Base-by-base conservation (phyloP, 257 asterid species). In the Solanum phureja region DNA sequence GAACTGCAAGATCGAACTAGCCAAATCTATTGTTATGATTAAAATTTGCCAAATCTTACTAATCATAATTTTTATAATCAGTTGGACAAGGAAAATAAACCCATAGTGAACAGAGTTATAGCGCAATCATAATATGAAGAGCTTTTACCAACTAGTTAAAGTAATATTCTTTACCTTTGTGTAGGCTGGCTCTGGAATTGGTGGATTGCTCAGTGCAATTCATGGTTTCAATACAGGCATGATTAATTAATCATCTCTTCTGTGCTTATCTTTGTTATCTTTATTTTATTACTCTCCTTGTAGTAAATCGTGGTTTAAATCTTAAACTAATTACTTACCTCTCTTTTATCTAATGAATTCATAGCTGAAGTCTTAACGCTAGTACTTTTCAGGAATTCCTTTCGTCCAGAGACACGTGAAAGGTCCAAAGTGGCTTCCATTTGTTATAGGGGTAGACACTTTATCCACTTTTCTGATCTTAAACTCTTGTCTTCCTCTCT, bases 161-260 rank as follows among this genome's bases (percentile, higher is more conserved):
- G 64, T 42, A 44, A 79, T 79, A 24, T 77, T 77, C 38, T 44
- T 91, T n/a, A n/a, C n/a, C n/a, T n/a, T n/a, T n/a, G n/a, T n/a
- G n/a, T n/a, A n/a, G n/a, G n/a, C n/a, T n/a, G 98, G 97, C 69
- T 94, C 94, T 56, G 98, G 96, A 85, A 76, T 94, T 18, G 98
- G 98, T 86, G 98, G 95, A 76, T 88, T 95, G 92, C 95, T 95
- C 83, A 93, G 94, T 91, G 91, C 96, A 88, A 90, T 95, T 89
- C 93, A 93, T 89, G 95, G 93, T 60, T 91, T 93, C 85, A 93
- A 94, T 85, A 90, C 93, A 84, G 97, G 98, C 91, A 89, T 56
- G 75, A 38, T 58, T 23, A 88, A 42, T 24, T 13, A 40, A 11
- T 38, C 64, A 52, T 18, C 79, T 34, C 33, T 75, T 86, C 73